Percentiles rank a stretch among this genome's conserved stretches.
Conservation (phyloP, 2,329 filamentous ascomycete genomes). For the Clarireedia paspali region DNA sequence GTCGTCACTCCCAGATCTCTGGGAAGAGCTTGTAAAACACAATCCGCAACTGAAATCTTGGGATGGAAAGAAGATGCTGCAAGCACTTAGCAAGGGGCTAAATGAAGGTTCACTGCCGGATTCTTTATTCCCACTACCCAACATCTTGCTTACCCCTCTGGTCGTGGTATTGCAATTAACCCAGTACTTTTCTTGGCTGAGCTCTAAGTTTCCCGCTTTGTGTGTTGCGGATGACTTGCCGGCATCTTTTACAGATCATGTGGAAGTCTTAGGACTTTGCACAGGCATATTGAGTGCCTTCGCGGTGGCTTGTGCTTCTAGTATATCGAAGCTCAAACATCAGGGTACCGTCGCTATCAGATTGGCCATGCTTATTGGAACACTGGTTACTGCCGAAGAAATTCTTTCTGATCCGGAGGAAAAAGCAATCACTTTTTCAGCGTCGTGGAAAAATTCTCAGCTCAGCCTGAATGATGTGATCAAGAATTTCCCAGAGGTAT, state of each 20-base stretch:
- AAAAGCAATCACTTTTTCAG: slow-evolving; percentile 22
- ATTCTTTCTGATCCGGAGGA: slow-evolving; percentile 9
- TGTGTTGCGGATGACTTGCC: too few relatives aligned
- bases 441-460: slow-evolving; percentile 15
- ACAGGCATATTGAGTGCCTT: slow-evolving; percentile 33
- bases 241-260: neutral
- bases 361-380: slow-evolving; percentile 33
- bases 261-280: slow-evolving; percentile 32
- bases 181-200: slow-evolving; percentile 28
- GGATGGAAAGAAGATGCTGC: slow-evolving; percentile 7
- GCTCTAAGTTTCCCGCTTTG: slow-evolving; percentile 20
- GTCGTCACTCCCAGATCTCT: slow-evolving; percentile 14
- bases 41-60: slow-evolving; percentile 15
- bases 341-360: slow-evolving; percentile 32
- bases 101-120: slow-evolving; percentile 11
- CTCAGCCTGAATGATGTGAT: slow-evolving; percentile 10
- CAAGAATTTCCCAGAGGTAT: slow-evolving; percentile 17
- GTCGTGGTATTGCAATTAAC: slow-evolving; percentile 33
- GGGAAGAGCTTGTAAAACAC: slow-evolving; percentile 10
- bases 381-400: slow-evolving; percentile 32
- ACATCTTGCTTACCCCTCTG: slow-evolving; percentile 32
- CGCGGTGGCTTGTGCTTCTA: slow-evolving; percentile 29
- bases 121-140: slow-evolving; percentile 20
- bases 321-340: slow-evolving; percentile 27
- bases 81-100: slow-evolving; percentile 16